Evolutionary conservation across 345 rosid species (phyloP), one percentile per base, ranked within the genome.

Genomic region (Euphorbia tirucalli): DNA sequence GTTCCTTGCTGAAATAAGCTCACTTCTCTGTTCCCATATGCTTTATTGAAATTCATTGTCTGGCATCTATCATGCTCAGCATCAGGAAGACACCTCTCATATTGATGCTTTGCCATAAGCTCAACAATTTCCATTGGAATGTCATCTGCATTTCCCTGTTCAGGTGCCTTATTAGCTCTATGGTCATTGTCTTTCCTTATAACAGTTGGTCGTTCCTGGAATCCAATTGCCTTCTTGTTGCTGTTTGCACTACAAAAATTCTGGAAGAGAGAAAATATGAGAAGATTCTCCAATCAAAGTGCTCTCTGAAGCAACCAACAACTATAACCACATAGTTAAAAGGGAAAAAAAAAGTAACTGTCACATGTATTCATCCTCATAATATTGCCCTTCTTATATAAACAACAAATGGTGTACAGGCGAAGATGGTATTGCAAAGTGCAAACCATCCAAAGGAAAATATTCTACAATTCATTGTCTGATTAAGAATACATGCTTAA

Each of bases 121-220:
- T 96, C 98, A 30, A 85, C 98, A 66, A 96, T 91, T 75, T 91
- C 99, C 98, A 91, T 89, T 16, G 97, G 93, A 72, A 88, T 87
- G 75, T 95, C 99, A 85, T 92, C 99, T 39, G 44, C 66, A 78
- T 62, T 70, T 76, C 80, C 86, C 69, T 77, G 88, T 69, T 91
- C 98, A 70, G 82, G 49, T 7, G 66, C 73, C 59, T 72, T 83
- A 74, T 77, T 90, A 69, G 79, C 80, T 77, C 50, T 76, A 60
- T 83, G 81, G 52, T 78, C 72, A 71, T 52, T 49, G 31, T 74
- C 82, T 61, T 80, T 83, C 79, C 69, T 71, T 62, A 66, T 13
- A 66, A 73, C 35, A 39, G 78, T 71, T 49, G 79, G 61, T 76
- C 56, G 76, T 25, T 81, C 86, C 62, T 46, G 83, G 71, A 68